Conservation (phyloP, 768 basidiomycete genomes). For the Krasilnikovozyma curviuscula region DNA sequence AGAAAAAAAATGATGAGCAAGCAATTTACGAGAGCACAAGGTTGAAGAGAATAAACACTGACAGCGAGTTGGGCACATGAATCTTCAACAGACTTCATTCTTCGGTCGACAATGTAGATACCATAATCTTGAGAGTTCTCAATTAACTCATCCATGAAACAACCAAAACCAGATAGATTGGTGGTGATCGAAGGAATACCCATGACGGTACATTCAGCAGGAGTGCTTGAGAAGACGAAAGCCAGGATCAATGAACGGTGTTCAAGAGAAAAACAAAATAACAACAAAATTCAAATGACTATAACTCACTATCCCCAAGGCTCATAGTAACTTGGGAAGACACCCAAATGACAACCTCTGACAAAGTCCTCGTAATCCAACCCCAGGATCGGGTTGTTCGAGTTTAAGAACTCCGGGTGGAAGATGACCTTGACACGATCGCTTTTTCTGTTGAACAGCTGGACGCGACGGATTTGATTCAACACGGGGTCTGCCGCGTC, state of each 20-base stretch:
- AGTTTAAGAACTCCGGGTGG: conserved; percentile 51
- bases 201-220: conserved; percentile 99
- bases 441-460: conserved; percentile 66
- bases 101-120: conserved; percentile 87
- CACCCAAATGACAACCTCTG: conserved; percentile 88
- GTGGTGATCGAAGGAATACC: conserved; percentile 94
- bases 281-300: background rate
- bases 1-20: background rate
- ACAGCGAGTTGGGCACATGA: conserved; percentile 64
- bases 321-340: conserved; percentile 95
- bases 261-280: background rate
- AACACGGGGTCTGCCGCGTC: conserved; percentile 81
- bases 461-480: conserved; percentile 74
- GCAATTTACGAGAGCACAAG: background rate
- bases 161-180: conserved; percentile 88
- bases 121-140: conserved; percentile 78
- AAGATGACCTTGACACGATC: conserved; percentile 63
- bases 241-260: background rate
- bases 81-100: conserved; percentile 73
- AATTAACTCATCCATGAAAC: conserved; percentile 93
- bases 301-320: conserved; percentile 50
- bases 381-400: conserved; percentile 90
- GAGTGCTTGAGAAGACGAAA: conserved; percentile 33
- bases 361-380: conserved; percentile 99
- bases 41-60: background rate